Base-by-base conservation (phyloP, 2,329 filamentous ascomycete genomes). In the Exophiala bonariae region DNA sequence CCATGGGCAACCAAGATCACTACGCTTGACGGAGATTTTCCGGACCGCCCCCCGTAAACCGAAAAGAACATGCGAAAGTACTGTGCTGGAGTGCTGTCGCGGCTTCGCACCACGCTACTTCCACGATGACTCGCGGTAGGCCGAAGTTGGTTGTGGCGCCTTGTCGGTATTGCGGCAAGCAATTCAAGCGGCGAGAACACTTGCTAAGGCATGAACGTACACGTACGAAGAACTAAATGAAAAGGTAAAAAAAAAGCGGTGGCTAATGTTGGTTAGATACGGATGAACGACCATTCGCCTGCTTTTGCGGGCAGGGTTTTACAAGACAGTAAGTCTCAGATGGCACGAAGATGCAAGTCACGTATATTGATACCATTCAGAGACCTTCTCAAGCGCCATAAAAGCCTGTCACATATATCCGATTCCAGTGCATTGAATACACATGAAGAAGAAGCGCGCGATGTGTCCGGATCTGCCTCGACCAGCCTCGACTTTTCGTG, bases 151-250 rank as follows among this genome's bases (percentile, higher is more conserved):
- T 31, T 11, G 22, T 48, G 8, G 17, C 10, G 16, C 44, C 53
- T 9, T 67, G 66, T 43, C 57, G 48, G 14, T 60, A 61, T 48
- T 67, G 66, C 42, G 52, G 56, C 5, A 63, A 58, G 41, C 53
- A 58, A 23, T 68, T 67, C 46, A 63, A 60, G 44, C 57, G 65
- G 31, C 49, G 55, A 26, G 65, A 68, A 22, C 64, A 68, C 37
- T 42, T 65, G 16, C 44, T 60, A 14, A 59, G 65, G 11, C 65
- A 67, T 49, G 60, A 66, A 32, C 49, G 54, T 18, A 53, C 43
- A 4, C 56, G 54, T 58, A 40, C 10, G 50, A 32, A n/a, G 13
- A 10, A 17, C 16, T 8, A 10, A 20, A 14, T 17, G 30, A 18
- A 17, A 26, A 56, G 60, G 17, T 38, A 13, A 44, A 35, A 42